Base-by-base conservation (phyloP, 345 rosid species). In the Toxicodendron radicans region DNA sequence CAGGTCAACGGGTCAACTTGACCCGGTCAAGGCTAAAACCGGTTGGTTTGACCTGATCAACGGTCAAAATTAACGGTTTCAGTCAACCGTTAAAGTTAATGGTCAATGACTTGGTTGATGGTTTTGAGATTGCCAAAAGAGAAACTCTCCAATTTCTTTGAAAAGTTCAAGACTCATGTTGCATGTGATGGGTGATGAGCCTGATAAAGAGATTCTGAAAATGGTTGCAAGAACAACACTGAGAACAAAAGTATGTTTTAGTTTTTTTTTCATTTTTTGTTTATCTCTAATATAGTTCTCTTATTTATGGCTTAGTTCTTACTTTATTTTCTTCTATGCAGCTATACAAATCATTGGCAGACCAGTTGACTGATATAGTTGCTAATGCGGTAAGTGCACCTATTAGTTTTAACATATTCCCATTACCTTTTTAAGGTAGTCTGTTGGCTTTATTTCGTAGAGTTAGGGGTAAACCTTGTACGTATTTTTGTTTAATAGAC, bases 71-170 rank as follows among this genome's bases (percentile, higher is more conserved):
- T n/a, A n/a, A n/a, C n/a, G n/a, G n/a, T n/a, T n/a, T n/a, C n/a
- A n/a, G n/a, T n/a, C n/a, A n/a, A n/a, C n/a, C n/a, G n/a, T n/a
- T n/a, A n/a, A n/a, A n/a, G n/a, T n/a, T n/a, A n/a, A n/a, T n/a
- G n/a, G n/a, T n/a, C n/a, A n/a, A n/a, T n/a, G n/a, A n/a, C n/a
- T 79, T 95, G 83, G 98, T 93, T 79, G 99, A 95, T 90, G 99
- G 98, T 43, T 90, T 95, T 61, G 98, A 95, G 82, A 88, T 93
- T 77, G 99, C 99, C 0, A 95, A 95, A 81, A 89, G 88, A 83
- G 99, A 96, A 24, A 89, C 99, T 51, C 95, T 95, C 32, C 91
- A 90, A 35, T 91, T 91, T 79, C 98, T 95, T n/a, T 56, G 99
- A 93, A 51, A 90, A 88, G 73, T 95, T 95, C 75, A 95, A 89